Evolutionary conservation across 1,139 yeast genomes (phyloP), one percentile per base, ranked within the genome.

Genomic region (Candida sanyaensis): DNA sequence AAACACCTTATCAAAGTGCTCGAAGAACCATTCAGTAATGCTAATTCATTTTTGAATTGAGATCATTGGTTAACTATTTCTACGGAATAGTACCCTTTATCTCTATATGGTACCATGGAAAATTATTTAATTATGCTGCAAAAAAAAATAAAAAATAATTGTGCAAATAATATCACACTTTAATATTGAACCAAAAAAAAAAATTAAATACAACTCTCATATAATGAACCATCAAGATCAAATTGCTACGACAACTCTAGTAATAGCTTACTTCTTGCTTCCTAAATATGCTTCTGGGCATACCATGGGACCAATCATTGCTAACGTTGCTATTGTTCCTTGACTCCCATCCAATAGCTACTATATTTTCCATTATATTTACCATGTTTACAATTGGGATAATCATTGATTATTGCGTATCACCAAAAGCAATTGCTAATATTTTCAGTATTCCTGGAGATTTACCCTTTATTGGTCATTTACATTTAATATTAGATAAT

Each of bases 381-480:
- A 8, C 30, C 23, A 17, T 41, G 11, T 6, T 31, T n/a, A 30
- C 6, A 4, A 12, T 30, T 7, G 42, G 26, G 6, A 40, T 30
- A 6, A 5, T 21, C 6, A 21, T 30, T 9, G 42, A 40, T 12
- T 40, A 41, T n/a, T 34, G 11, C 13, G 13, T 41, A 6, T 11
- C 43, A 2, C 43, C 43, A 6, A 32, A 26, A 17, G 38, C 32
- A 17, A 41, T 41, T 5, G 9, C 43, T 9, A 9, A 41, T 6
- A 58, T 81, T 3, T 74, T 77, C 21, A 47, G 47, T 7, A 69
- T 82, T 4, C 78, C 80, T 0, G 75, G 79, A 0, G 75, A 79
- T 0, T 68, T 63, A 39, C 88, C 89, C 0, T 55, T 84, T 4
- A 67, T 82, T 2, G 89, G 86, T 1, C 80, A 77, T 54, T 56